Evolutionary conservation across 495 filamentous ascomycete genomes (phyloP), one percentile per base, ranked within the genome.

Genomic region (Penicillium canescens): DNA sequence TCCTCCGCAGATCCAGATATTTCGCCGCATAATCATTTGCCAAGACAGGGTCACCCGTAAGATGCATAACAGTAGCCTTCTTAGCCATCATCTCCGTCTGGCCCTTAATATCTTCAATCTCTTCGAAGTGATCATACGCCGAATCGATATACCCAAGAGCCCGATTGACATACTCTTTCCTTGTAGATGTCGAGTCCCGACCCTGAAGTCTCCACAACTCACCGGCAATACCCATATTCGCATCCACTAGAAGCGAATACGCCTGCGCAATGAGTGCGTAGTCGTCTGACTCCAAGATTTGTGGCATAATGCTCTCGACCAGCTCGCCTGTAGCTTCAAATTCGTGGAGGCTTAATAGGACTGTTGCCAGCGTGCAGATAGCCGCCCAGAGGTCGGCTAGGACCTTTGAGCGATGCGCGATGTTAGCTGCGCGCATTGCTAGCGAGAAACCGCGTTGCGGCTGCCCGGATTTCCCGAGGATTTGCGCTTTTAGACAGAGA

Each of bases 1-100:
- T 63, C 42, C 57, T 80, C 51, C 76, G 79, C 50, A 90, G 60
- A 53, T 81, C 80, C 47, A 90, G 48, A 67, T 91, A 92, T 57
- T 80, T 82, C 10, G 85, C 80, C 4, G 88, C 88, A 68, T 82
- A 90, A 50, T 91, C 86, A 71, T 92, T 89, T 1, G 89, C 84
- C 58, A 88, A 65, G 14, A 78, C 81, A 46, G 79, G 69, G 56
- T 96, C 87, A 4, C 89, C 91, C 20, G 86, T 76, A 8, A 88
- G 73, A 66, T 86, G 85, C 80, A 90, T 88, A 37, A 96, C 77
- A 8, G 87, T 87, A 13, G 90, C 88, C 68, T 91, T 92, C 73
- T 93, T 93, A 2, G 88, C 88, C 75, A 95, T 82, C 83, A 90
- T 86, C 72, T 91, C 88, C 63, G 87, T 87, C 68, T 90, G 87